Evolutionary conservation across 441 rosid species (phyloP).

Genomic region (Corymbia citriodora): DNA sequence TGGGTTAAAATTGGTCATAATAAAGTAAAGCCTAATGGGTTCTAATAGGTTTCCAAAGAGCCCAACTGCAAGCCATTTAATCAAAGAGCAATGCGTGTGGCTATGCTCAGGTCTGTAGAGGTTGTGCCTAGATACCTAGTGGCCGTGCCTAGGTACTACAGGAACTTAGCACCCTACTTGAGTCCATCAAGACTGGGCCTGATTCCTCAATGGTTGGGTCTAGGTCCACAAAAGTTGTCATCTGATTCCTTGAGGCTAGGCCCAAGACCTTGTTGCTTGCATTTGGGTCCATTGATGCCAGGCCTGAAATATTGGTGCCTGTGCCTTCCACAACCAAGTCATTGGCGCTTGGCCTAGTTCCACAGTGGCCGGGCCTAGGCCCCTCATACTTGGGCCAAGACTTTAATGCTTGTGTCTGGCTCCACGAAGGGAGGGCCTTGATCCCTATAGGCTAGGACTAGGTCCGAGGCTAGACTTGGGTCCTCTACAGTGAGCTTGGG

Average conservation of each 20-base stretch:
- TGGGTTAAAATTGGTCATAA: not conserved
- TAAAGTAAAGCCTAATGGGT: not conserved
- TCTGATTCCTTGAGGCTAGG: no score
- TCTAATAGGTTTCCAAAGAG: not conserved
- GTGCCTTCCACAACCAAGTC: not conserved
- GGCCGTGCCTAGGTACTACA: not conserved
- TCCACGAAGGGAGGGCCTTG: fast-evolving
- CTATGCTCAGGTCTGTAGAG: not conserved
- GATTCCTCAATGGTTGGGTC: no score
- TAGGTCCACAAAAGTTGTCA: no score
- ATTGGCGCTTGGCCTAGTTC: not conserved
- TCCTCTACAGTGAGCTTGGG: fast-evolving
- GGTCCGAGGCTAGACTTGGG: not conserved
- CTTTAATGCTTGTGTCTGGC: fast-evolving
- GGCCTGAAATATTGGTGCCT: fast-evolving
- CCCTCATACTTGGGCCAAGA: not conserved
- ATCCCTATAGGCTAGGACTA: fast-evolving
- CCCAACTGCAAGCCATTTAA: not conserved
- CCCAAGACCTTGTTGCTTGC: fast-evolving
- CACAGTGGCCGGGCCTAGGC: not conserved
- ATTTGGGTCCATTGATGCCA: fast-evolving
- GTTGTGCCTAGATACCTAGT: not conserved
- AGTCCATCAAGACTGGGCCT: not conserved
- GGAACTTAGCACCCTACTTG: not conserved
- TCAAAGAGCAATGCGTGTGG: not conserved